A percentile compares a stretch with the other conserved stretches of the same genome.
These are phyloP conservation scores for Curvularia verruculosa DNA, from an alignment of 2,329 filamentous ascomycete species.

Conservation along the genomic window DNA sequence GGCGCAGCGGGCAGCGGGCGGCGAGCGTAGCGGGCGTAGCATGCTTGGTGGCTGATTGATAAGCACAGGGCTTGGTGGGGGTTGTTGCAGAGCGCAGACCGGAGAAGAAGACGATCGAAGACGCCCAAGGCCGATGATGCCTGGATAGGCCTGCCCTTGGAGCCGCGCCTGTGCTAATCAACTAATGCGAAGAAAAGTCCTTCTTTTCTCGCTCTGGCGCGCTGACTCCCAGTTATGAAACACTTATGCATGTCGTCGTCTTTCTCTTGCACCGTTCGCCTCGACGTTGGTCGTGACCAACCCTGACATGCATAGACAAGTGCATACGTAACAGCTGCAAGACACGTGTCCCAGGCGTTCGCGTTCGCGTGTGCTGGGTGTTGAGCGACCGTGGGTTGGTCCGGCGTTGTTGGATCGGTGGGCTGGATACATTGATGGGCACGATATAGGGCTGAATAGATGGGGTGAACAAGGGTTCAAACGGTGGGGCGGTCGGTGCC, in stretches of 20 bases:
- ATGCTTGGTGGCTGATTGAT: slow-evolving; percentile 26
- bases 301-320: background rate
- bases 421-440: too few species aligned
- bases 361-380: background rate
- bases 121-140: background rate
- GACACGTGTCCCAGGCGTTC: background rate
- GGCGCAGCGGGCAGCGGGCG: slow-evolving; percentile 22
- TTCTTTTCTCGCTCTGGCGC: background rate
- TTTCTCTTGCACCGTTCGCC: background rate
- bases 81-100: slow-evolving; percentile 5
- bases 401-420: background rate
- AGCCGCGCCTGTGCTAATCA: background rate
- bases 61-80: slow-evolving; percentile 28
- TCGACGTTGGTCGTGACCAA: background rate
- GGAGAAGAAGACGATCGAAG: slow-evolving; percentile 30
- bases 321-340: background rate
- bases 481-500: slow-evolving; percentile 18
- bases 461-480: slow-evolving; percentile 13
- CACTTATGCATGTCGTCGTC: background rate
- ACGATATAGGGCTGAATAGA: slow-evolving; percentile 22
- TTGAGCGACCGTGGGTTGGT: background rate
- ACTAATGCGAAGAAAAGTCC: background rate
- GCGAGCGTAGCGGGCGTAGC: slow-evolving; percentile 5
- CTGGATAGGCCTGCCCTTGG: background rate
- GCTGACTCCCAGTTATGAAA: background rate